Percentiles rank a stretch among this genome's conserved stretches.
phyloP scores from a whole-genome alignment of 345 rosid species.

The Populus davidiana region DNA sequence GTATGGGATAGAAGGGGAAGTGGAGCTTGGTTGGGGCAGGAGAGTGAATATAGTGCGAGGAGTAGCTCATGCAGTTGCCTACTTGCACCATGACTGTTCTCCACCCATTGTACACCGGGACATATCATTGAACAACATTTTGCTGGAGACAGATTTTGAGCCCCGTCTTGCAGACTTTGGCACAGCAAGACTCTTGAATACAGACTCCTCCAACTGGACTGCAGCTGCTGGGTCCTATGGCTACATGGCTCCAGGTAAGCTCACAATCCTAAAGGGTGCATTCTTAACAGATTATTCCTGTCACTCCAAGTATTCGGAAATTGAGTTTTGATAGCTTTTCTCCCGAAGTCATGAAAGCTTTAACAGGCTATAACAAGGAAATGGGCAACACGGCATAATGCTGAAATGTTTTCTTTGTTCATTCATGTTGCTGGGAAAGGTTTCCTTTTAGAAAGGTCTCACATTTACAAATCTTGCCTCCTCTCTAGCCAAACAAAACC shows the following conservation, averaged over 20 bases:
- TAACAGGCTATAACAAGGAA: neutral
- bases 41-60: conserved; percentile 52
- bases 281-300: neutral
- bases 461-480: too few species aligned
- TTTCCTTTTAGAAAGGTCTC: too few species aligned
- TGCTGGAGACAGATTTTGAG: conserved; percentile 53
- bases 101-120: conserved; percentile 65
- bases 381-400: neutral
- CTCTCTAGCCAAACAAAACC: too few species aligned
- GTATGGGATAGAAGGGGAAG: conserved; percentile 35
- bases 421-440: too few species aligned
- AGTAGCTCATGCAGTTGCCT: conserved; percentile 67
- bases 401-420: neutral
- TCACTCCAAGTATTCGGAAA: neutral
- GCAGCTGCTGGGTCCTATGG: conserved; percentile 60
- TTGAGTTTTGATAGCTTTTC: neutral
- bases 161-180: conserved; percentile 68
- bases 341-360: too few species aligned
- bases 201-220: conserved; percentile 63
- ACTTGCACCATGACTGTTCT: conserved; percentile 67
- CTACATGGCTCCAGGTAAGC: conserved; percentile 76
- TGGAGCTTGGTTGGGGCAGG: conserved; percentile 41
- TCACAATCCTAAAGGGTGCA: neutral
- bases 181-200: conserved; percentile 49
- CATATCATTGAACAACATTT: conserved; percentile 48